Base-by-base conservation (phyloP, 108 stramenopile genomes). In the Schizochytrium sp. region DNA sequence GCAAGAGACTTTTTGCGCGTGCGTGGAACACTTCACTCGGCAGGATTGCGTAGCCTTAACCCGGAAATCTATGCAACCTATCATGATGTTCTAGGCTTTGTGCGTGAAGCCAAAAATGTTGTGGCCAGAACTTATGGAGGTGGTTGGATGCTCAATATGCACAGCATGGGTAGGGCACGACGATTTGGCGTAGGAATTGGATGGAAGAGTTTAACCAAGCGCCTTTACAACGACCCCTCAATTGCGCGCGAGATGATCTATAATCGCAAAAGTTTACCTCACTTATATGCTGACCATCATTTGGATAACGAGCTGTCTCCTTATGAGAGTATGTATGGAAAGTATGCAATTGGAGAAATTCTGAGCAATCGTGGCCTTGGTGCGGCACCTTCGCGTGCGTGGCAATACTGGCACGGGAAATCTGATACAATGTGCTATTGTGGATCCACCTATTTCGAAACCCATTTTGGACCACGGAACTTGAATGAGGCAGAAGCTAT, bases 71-170 rank as follows among this genome's bases (percentile, higher is more conserved):
- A 17, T 4, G 15, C 61, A 17, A 64, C 61, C 5, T 64, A 64
- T 41, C 4, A 12, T 4, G 61, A 64, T 64, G 61, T 4, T 4
- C 4, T 64, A 3, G 42, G 3, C 61, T 64, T 64, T 10, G 38
- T 64, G 61, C 61, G 61, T 17, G 61, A 64, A 17, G 61, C 61
- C 3, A 64, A 64, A 10, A 64, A 64, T 10, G 61, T 64, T 4
- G 42, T 64, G 40, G 4, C 4, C 5, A 28, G 61, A 4, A 3
- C 38, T 41, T 64, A 7, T 17, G 61, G 61, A 3, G 3, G 8
- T 12, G 61, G 61, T 4, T 64, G 61, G 61, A 4, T 12, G 5
- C 4, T 64, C 8, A 64, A 64, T 41, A 4, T 7, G 4, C 61
- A 64, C 61, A 64, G 57, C 57, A 58, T 58, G 57, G 57, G 57